Evolutionary conservation across 1,284 basidiomycete species (phyloP), one percentile per base, ranked within the genome.

Genomic region (Puccinia coronata): DNA sequence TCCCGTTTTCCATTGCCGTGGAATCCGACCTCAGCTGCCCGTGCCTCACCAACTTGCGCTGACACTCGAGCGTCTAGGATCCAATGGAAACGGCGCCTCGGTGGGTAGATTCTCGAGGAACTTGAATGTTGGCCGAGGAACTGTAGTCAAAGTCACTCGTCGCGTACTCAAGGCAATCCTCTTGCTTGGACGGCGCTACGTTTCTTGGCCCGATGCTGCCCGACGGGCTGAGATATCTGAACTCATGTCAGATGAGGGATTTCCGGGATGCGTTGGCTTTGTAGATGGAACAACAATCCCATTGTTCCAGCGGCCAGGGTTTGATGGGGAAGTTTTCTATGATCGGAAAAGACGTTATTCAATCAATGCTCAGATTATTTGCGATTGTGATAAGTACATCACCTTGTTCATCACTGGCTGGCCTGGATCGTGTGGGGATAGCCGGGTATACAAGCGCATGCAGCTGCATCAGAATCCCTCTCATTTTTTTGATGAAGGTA

Each of bases 281-380:
- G 43, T 43, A 8, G 43, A 43, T 43, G 43, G 43, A 43, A 43
- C 43, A 43, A 43, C 43, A 43, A 43, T 43, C 16, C 43, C 43
- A 6, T 16, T 43, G 6, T 8, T 6, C 43, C 43, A 43, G 43
- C 43, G 16, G 16, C 43, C 43, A 43, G 43, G 43, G 8, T 43
- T 8, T 16, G 16, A 43, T 43, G 43, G 43, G 6, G 43, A 43
- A 43, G 43, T 43, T 16, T 43, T 43, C 8, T 43, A 20, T 53
- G 51, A 53, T 53, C n/a, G 69, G 18, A 71, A 49, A 34, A 47
- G 43, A 47, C 47, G 69, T 18, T 71, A 71, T 31, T 71, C 69
- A 47, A 71, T 71, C 41, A 63, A 31, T 25, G 12, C 16, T 63
- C 59, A 63, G 59, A 39, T 63, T 3, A 39, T 63, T 8, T 63